Evolutionary conservation across 2,329 filamentous ascomycete genomes (phyloP).

Genomic region (Chrysoporthe deuterocubensis): DNA sequence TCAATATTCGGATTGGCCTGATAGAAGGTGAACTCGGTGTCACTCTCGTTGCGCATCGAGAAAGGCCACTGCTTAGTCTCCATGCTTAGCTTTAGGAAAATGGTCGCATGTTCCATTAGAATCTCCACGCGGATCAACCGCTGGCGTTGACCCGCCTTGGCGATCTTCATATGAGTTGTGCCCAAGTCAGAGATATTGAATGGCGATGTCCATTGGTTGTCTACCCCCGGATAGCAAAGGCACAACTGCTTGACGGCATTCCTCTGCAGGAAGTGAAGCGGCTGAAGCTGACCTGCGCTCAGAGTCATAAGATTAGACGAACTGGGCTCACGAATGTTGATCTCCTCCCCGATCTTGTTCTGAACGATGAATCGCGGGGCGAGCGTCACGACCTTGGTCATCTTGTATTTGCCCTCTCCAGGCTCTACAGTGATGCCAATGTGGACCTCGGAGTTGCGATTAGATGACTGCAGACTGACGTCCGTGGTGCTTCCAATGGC

Average conservation of each 20-base stretch:
- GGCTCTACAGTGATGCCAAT: constrained; percentile 86
- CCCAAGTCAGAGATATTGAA: constrained; percentile 97
- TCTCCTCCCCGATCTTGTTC: constrained; percentile 87
- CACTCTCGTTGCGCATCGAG: constrained; percentile 97
- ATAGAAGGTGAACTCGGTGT: constrained; percentile 95
- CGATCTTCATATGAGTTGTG: constrained; percentile 89
- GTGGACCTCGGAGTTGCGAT: constrained; percentile 80
- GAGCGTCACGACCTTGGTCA: constrained; percentile 93
- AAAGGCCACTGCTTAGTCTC: constrained; percentile 98
- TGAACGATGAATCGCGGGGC: constrained; percentile 92
- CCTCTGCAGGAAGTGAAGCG: constrained; percentile 88
- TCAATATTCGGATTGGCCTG: constrained; percentile 93
- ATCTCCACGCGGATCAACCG: constrained; percentile 86
- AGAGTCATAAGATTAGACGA: constrained; percentile 84
- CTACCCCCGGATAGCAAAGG: constrained; percentile 88
- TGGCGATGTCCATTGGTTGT: constrained; percentile 96
- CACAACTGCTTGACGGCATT: constrained; percentile 85
- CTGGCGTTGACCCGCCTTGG: constrained; percentile 87
- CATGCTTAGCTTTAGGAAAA: constrained; percentile 88
- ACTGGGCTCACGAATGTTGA: constrained; percentile 88
- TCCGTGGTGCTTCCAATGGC: constrained; percentile 93
- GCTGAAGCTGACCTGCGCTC: constrained; percentile 77
- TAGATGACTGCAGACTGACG: constrained; percentile 76
- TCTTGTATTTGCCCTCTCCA: constrained; percentile 95
- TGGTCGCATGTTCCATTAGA: constrained; percentile 88